Percentiles rank a stretch among this genome's conserved stretches.
phyloP scores from a whole-genome alignment of 495 filamentous ascomycete genomes.

The Tuber microsphaerosporum region DNA sequence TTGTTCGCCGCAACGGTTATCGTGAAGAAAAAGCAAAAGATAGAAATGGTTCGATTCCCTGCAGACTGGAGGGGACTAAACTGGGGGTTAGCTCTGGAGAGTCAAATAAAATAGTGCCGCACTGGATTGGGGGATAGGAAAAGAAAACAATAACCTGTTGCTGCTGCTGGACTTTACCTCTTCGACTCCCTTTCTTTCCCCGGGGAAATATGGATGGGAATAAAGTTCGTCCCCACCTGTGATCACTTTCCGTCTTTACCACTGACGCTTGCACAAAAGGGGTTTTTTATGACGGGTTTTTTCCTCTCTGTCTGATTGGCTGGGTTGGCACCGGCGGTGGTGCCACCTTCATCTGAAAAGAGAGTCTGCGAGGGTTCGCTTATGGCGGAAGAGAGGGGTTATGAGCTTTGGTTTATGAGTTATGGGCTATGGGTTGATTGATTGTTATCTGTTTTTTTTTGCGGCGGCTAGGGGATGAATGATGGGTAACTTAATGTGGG shows the following conservation, averaged over 20 bases:
- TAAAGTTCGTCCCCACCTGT: background rate
- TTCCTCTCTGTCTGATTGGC: background rate
- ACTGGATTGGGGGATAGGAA: background rate
- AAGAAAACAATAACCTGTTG: background rate
- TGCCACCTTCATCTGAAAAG: background rate
- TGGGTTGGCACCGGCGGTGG: background rate
- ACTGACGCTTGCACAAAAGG: background rate
- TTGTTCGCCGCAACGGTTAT: slow-evolving; percentile 3
- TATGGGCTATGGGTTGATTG: background rate
- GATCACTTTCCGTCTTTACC: background rate
- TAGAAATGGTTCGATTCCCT: background rate
- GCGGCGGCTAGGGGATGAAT: background rate
- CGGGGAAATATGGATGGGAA: background rate
- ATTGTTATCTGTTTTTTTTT: background rate
- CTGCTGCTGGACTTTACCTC: background rate
- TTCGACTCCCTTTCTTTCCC: background rate
- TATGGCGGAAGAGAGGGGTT: background rate
- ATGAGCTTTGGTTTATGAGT: background rate
- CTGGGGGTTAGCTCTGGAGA: background rate
- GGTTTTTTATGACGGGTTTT: background rate
- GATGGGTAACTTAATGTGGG: background rate
- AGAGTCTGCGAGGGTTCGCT: background rate
- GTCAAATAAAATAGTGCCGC: background rate
- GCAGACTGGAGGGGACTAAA: background rate
- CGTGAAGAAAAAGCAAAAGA: background rate